Conservation (phyloP, 2,329 filamentous ascomycete genomes). For the Aspergillus floridensis region DNA sequence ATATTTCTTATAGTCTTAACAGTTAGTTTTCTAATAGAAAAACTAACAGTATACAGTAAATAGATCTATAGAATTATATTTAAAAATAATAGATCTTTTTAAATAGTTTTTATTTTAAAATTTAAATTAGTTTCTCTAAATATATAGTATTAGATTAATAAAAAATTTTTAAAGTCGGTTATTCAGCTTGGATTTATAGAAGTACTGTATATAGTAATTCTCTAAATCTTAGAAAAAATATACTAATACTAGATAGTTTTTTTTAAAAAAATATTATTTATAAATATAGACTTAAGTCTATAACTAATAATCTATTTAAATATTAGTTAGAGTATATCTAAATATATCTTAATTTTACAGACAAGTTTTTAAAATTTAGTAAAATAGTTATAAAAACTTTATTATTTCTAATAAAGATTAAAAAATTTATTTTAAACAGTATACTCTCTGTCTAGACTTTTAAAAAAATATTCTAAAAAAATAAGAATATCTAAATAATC, state of each 20-base stretch:
- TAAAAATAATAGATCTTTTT: not conserved
- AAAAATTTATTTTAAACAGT: no score
- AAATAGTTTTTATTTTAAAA: not conserved
- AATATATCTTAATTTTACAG: not conserved
- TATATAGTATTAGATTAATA: not conserved
- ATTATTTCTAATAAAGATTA: no score
- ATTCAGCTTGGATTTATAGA: not conserved
- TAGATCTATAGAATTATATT: not conserved
- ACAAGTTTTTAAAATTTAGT: no score
- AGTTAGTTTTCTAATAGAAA: not conserved
- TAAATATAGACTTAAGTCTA: not conserved
- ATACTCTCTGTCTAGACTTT: no score
- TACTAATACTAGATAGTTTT: not conserved
- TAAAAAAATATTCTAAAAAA: no score
- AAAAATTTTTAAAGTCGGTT: not conserved
- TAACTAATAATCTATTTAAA: not conserved
- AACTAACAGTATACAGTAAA: not conserved
- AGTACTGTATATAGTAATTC: not conserved
- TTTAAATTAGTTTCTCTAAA: no score
- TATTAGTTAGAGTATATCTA: not conserved
- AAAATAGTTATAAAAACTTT: no score
- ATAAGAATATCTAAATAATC: no score
- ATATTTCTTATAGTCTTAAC: not conserved
- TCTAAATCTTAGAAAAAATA: not conserved
- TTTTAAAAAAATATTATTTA: not conserved